Conservation (phyloP, 2,329 filamentous ascomycete genomes). For the Sporothrix curviconia region DNA sequence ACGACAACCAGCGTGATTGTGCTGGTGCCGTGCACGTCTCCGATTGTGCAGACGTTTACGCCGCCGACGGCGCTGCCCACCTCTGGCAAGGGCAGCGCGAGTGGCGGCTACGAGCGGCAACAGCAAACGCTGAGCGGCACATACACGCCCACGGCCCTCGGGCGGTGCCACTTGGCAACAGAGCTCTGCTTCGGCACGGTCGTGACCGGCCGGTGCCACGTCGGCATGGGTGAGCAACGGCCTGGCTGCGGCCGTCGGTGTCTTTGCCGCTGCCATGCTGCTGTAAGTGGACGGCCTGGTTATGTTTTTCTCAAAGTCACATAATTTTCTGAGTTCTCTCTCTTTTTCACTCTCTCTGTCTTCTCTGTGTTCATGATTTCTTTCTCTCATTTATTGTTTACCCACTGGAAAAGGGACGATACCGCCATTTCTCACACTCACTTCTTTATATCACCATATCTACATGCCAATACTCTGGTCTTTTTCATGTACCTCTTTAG, state of each 20-base stretch:
- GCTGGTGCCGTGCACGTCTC: slow-evolving; percentile 21
- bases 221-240: slow-evolving; percentile 5
- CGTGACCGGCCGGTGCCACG: slow-evolving; percentile 11
- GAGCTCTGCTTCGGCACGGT: background rate
- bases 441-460: background rate
- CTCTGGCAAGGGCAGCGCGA: background rate
- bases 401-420: background rate
- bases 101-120: background rate
- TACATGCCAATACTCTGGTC: background rate
- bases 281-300: no score
- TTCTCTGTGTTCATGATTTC: no score
- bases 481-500: background rate
- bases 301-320: no score
- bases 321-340: background rate
- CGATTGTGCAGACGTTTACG: slow-evolving; percentile 41
- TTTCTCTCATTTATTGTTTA: background rate
- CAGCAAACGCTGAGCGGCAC: slow-evolving; percentile 5
- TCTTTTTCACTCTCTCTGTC: background rate
- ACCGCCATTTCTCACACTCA: background rate
- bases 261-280: slow-evolving; percentile 8
- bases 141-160: background rate
- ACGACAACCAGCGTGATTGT: slow-evolving; percentile 21
- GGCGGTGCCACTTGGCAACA: background rate
- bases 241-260: background rate
- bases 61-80: slow-evolving; percentile 37